A percentile compares a stretch with the other conserved stretches of the same genome.
These are phyloP conservation scores for Myrmaecium sp. DNA, from an alignment of 2,329 filamentous ascomycete species.

Conservation along the genomic window DNA sequence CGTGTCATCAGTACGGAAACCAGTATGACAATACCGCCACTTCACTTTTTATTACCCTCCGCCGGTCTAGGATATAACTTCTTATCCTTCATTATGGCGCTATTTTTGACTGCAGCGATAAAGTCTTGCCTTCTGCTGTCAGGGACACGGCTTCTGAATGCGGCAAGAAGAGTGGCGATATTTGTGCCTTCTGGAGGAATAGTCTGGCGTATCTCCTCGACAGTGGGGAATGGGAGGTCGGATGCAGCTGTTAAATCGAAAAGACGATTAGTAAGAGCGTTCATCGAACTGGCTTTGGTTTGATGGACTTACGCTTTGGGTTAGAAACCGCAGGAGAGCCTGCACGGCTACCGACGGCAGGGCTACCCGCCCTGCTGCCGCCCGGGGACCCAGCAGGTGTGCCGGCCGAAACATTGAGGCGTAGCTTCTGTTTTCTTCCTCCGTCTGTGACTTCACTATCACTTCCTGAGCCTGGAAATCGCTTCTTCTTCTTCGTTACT, in stretches of 20 bases:
- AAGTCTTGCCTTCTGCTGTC: too few species aligned
- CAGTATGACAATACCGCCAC: too few species aligned
- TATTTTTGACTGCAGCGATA: too few species aligned
- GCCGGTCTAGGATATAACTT: too few species aligned
- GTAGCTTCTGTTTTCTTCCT: slow-evolving; percentile 42
- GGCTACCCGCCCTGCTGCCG: slow-evolving; percentile 36
- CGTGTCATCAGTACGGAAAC: too few species aligned
- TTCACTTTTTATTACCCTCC: too few species aligned
- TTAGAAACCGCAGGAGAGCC: slow-evolving; percentile 12
- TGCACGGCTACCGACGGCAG: slow-evolving; percentile 19
- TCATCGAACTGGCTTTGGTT: not conserved
- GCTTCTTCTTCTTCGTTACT: slow-evolving; percentile 9
- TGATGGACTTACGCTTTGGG: slow-evolving; percentile 3
- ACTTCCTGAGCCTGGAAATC: slow-evolving; percentile 34
- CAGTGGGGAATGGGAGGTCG: slow-evolving; percentile 19
- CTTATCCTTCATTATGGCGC: too few species aligned
- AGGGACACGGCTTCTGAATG: slow-evolving; percentile 27
- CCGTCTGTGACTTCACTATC: slow-evolving; percentile 57
- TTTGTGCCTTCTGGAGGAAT: slow-evolving; percentile 28
- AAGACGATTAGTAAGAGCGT: not conserved
- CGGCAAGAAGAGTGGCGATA: slow-evolving; percentile 22
- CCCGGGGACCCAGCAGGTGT: slow-evolving; percentile 45
- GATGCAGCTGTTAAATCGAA: slow-evolving; percentile 2
- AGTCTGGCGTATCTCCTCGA: slow-evolving; percentile 26
- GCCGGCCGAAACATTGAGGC: slow-evolving; percentile 35